These are phyloP conservation scores for Quillaja saponaria DNA, from an alignment of 306 rosid genomes.

Conservation along the genomic window DNA sequence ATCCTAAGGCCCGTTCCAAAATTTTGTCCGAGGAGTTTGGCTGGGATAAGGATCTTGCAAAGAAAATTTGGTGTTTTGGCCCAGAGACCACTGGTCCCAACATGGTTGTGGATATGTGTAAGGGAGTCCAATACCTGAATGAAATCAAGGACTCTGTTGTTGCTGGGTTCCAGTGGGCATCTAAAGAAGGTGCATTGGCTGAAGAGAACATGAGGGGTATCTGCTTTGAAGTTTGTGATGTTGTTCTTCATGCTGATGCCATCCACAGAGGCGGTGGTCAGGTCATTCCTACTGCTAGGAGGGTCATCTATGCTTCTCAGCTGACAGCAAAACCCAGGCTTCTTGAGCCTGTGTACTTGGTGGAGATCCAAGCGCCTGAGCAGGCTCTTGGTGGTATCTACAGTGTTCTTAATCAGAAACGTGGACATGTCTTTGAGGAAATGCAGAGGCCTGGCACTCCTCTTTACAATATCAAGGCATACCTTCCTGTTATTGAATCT, in stretches of 20 bases:
- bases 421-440: conserved; percentile 79
- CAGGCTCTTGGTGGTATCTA: conserved; percentile 81
- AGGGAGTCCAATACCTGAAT: conserved; percentile 81
- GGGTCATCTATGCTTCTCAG: conserved; percentile 76
- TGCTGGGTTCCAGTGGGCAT: conserved; percentile 87
- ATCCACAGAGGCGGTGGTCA: conserved; percentile 91
- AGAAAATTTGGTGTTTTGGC: conserved; percentile 91
- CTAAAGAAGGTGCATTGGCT: conserved; percentile 80
- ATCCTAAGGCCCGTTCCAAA: conserved; percentile 68
- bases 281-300: conserved; percentile 78
- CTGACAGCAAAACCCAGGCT: conserved; percentile 78
- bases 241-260: conserved; percentile 73
- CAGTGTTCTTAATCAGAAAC: conserved; percentile 78
- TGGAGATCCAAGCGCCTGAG: conserved; percentile 87
- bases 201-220: conserved; percentile 85
- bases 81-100: conserved; percentile 84
- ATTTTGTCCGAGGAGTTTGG: conserved; percentile 63
- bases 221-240: conserved; percentile 80
- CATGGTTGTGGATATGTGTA: conserved; percentile 91
- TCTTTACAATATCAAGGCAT: conserved; percentile 76
- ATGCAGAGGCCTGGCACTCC: conserved; percentile 83
- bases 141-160: conserved; percentile 83
- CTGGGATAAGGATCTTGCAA: conserved; percentile 90
- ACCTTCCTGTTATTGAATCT: conserved; percentile 72
- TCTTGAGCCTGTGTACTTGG: conserved; percentile 79